phyloP scores from a whole-genome alignment of 2,329 filamentous ascomycete genomes.

The Pyrenochaeta sp. region DNA sequence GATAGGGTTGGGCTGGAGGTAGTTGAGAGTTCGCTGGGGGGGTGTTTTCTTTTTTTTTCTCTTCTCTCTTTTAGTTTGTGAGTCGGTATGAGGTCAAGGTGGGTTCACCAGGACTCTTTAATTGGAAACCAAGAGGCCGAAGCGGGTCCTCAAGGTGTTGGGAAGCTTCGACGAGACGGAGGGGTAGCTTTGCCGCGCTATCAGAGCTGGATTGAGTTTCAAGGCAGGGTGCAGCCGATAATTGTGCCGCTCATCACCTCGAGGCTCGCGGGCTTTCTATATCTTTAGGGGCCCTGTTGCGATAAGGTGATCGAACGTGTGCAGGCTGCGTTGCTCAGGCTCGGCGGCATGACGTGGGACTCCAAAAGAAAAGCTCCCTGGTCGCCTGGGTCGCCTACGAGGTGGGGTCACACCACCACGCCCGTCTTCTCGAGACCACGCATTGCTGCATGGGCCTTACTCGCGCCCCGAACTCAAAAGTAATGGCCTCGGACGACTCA shows the following conservation, averaged over 20 bases:
- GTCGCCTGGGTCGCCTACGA: conserved; percentile 5
- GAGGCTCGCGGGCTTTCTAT: neutral
- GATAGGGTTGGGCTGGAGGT: conserved; percentile 2
- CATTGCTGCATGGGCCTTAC: neutral
- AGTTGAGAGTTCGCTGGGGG: neutral
- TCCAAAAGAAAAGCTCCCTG: conserved; percentile 24
- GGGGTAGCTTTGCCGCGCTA: conserved; percentile 20
- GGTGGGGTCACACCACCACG: conserved; percentile 7
- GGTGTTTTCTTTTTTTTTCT: neutral
- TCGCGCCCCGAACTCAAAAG: neutral
- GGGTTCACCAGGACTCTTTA: conserved; percentile 18
- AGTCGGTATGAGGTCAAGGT: conserved; percentile 37
- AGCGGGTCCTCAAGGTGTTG: conserved; percentile 34
- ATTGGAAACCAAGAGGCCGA: conserved; percentile 24
- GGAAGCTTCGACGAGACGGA: conserved; percentile 22
- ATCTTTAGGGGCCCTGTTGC: neutral
- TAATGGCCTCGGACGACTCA: neutral
- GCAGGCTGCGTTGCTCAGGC: conserved; percentile 8
- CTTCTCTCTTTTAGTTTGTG: conserved; percentile 16
- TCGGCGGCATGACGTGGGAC: conserved; percentile 26
- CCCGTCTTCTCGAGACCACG: neutral
- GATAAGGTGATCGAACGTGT: conserved; percentile 17
- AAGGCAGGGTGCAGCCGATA: conserved; percentile 2
- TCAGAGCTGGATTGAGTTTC: neutral
- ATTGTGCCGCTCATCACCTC: neutral